These are phyloP conservation scores for Bryoerythrophyllum caledonicum DNA, from an alignment of 225 moss, liverwort and hornwort genomes.

Conservation along the genomic window DNA sequence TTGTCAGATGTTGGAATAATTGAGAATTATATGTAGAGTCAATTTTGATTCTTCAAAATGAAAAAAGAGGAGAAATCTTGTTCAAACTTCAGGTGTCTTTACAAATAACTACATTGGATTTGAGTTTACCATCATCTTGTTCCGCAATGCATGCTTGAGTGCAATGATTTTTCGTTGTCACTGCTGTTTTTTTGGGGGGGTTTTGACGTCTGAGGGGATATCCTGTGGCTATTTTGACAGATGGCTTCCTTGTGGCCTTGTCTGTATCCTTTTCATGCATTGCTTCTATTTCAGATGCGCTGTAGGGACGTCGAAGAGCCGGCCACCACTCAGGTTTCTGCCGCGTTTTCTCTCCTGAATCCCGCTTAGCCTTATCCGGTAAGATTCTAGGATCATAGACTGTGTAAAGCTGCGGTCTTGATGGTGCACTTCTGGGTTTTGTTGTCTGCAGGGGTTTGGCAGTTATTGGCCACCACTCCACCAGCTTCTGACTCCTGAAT, in stretches of 20 bases:
- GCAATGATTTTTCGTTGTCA: conserved; percentile 10
- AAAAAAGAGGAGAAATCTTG: too few species aligned
- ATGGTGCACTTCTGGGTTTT: conserved; percentile 11
- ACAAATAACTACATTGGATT: not conserved
- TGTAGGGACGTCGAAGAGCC: conserved; percentile 43
- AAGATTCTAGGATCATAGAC: conserved; percentile 24
- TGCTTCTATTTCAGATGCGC: conserved; percentile 27
- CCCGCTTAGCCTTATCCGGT: conserved; percentile 9
- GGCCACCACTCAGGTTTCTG: conserved; percentile 53
- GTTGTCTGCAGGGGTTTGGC: conserved; percentile 15
- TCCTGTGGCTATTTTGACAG: conserved; percentile 29
- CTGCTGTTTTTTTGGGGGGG: conserved; percentile 13
- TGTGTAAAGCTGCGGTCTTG: not conserved
- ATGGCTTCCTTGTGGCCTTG: conserved; percentile 28
- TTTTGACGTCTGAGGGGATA: conserved; percentile 26
- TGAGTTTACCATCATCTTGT: conserved; percentile 25
- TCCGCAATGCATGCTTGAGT: conserved; percentile 14
- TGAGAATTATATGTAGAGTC: too few species aligned
- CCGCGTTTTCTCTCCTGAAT: conserved; percentile 16
- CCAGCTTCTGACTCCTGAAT: conserved; percentile 30
- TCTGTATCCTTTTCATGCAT: conserved; percentile 25
- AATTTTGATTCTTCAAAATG: too few species aligned
- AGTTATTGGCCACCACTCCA: conserved; percentile 30
- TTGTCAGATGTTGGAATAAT: too few species aligned
- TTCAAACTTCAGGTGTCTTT: too few species aligned